phyloP scores from a whole-genome alignment of 1,284 basidiomycete genomes.

The Sporisorium exsertum region DNA sequence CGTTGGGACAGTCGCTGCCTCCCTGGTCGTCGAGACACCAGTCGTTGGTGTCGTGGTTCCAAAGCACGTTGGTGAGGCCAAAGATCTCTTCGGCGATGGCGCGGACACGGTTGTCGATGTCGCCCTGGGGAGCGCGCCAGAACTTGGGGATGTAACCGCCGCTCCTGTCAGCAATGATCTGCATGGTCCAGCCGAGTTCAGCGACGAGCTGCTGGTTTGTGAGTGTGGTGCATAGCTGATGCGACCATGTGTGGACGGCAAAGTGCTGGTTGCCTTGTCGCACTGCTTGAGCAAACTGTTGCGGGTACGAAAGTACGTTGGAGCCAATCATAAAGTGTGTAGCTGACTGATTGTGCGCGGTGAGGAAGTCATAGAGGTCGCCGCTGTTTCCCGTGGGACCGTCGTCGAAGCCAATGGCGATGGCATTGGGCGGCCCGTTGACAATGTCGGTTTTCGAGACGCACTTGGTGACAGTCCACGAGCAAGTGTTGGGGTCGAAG shows the following conservation, averaged over 20 bases:
- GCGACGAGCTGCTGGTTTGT: constrained; percentile 91
- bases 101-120: constrained; percentile 68
- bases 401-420: constrained; percentile 74
- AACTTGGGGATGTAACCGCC: constrained; percentile 70
- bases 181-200: constrained; percentile 90
- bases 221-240: constrained; percentile 78
- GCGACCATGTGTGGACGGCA: constrained; percentile 72
- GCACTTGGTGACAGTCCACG: constrained; percentile 72
- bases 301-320: constrained; percentile 82
- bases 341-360: constrained; percentile 76
- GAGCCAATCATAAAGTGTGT: constrained; percentile 95
- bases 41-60: constrained; percentile 64
- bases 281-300: constrained; percentile 80
- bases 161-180: constrained; percentile 76
- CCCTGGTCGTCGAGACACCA: constrained; percentile 64
- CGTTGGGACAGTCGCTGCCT: constrained; percentile 40
- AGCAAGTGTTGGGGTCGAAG: constrained; percentile 40
- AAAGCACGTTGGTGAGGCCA: constrained; percentile 62
- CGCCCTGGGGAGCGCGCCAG: constrained; percentile 67
- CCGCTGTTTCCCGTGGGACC: constrained; percentile 85
- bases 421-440: constrained; percentile 72
- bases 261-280: constrained; percentile 77
- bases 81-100: constrained; percentile 68
- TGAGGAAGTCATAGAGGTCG: constrained; percentile 76
- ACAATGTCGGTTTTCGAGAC: constrained; percentile 75